Percentiles rank a stretch among this genome's conserved stretches.
These are phyloP conservation scores for Hygrocybe punicea DNA, from an alignment of 768 basidiomycete species.

Conservation along the genomic window DNA sequence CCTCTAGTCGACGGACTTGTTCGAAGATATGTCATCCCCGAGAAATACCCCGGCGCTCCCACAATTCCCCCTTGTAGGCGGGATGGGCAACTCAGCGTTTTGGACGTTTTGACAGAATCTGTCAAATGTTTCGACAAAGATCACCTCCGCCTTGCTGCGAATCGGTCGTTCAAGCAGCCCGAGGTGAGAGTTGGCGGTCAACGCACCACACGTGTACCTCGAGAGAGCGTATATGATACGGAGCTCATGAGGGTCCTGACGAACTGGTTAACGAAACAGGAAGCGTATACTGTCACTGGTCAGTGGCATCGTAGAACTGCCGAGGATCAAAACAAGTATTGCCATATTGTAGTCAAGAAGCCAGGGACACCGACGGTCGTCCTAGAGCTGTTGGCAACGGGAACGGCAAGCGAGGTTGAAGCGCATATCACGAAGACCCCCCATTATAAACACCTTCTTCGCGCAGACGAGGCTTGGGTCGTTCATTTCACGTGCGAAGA, in stretches of 20 bases:
- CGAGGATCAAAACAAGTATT: neutral
- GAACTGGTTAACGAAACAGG: neutral
- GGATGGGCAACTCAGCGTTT: neutral
- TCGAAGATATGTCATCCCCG: too few relatives aligned
- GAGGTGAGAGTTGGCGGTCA: neutral
- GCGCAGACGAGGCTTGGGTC: neutral
- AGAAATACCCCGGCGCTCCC: too few relatives aligned
- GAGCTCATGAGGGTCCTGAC: constrained; percentile 1
- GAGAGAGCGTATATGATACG: neutral
- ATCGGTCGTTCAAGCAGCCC: neutral
- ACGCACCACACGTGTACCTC: neutral
- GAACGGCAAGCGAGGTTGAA: neutral
- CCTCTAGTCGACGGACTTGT: neutral
- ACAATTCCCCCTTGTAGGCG: neutral
- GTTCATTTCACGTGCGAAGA: constrained; percentile 1
- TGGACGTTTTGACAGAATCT: neutral
- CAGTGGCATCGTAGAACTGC: neutral
- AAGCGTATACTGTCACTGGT: neutral
- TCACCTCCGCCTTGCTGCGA: neutral
- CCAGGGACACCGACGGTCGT: neutral
- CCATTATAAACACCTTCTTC: neutral
- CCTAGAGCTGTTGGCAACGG: neutral
- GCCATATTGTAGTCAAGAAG: neutral
- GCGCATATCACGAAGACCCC: neutral
- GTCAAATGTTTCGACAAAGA: neutral